Conservation (phyloP, 2,329 filamentous ascomycete species). For the Clarireedia sp. region DNA sequence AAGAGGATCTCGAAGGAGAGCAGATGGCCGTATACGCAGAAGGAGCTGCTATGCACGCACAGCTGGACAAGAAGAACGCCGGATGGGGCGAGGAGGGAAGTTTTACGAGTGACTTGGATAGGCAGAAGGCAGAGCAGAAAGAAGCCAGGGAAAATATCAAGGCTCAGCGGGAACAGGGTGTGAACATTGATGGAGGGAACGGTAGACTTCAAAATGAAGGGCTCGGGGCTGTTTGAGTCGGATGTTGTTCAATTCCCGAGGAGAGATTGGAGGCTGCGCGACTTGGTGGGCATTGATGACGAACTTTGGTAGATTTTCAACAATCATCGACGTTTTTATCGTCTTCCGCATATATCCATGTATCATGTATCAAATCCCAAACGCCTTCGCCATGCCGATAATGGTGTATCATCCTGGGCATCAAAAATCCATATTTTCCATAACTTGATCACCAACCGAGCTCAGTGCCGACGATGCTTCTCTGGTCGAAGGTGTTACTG, state of each 20-base stretch:
- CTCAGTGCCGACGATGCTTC: conserved; percentile 28
- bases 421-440: conserved; percentile 29
- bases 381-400: conserved; percentile 28
- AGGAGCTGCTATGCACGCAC: conserved; percentile 27
- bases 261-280: too few relatives aligned
- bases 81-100: conserved; percentile 28
- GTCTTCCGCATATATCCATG: conserved; percentile 4
- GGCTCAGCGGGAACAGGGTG: conserved; percentile 19
- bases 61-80: conserved; percentile 27
- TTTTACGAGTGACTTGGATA: conserved; percentile 26
- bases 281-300: neutral
- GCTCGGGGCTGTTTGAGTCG: conserved; percentile 19
- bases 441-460: conserved; percentile 26
- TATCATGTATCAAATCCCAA: conserved; percentile 16
- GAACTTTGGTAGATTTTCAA: neutral
- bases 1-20: conserved; percentile 29
- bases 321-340: neutral
- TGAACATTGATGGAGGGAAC: conserved; percentile 26
- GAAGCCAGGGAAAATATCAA: conserved; percentile 24
- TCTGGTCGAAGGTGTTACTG: conserved; percentile 17
- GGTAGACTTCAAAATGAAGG: conserved; percentile 26
- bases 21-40: conserved; percentile 26
- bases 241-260: neutral
- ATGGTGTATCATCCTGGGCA: neutral
- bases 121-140: conserved; percentile 29